Evolutionary conservation across 257 asterid genomes (phyloP), one percentile per base, ranked within the genome.

Genomic region (Prunella vulgaris): DNA sequence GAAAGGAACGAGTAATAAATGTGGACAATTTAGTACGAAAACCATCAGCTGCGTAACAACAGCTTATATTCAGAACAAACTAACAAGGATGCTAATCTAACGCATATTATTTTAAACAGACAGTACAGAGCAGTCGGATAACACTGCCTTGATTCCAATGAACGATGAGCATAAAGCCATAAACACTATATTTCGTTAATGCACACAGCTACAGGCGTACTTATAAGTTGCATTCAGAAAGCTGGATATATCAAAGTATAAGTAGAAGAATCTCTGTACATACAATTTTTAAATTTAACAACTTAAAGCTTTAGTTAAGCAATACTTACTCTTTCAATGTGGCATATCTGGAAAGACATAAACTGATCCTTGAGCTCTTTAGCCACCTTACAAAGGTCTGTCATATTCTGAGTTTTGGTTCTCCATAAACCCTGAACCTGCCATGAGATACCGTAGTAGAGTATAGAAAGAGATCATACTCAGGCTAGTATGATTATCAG

Each of bases 391-490:
- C 92, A 94, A 76, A 91, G 70, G 62, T 94, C 97, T 9, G 97
- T 85, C 99, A 91, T 94, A 78, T 91, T 91, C 78, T 74, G 93
- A 57, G 86, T 88, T 85, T 91, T 91, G 52, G 93, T 86, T 83
- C 82, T 94, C 99, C 99, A 91, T 35, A 79, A 76, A 56, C 97
- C 99, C 78, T 94, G 97, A 83, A 90, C 89, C 99, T 94, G 84
- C 69, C 49, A 30, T 44, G 22, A 24, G 64, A 81, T 64, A 52
- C 5, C 9, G 44, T 35, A 64, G 46, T 7, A n/a, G 5, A 74
- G 51, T 15, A 78, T 21, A 21, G 17, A 10, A 60, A 63, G 60
- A 57, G 42, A 32, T 71, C 37, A 66, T 30, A 61, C n/a, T 2
- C 1, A 18, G 56, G 20, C 46, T 38, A 44, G 66, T 63, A 21